These are phyloP conservation scores for Calocybe indica DNA, from an alignment of 768 basidiomycete species.

Conservation along the genomic window DNA sequence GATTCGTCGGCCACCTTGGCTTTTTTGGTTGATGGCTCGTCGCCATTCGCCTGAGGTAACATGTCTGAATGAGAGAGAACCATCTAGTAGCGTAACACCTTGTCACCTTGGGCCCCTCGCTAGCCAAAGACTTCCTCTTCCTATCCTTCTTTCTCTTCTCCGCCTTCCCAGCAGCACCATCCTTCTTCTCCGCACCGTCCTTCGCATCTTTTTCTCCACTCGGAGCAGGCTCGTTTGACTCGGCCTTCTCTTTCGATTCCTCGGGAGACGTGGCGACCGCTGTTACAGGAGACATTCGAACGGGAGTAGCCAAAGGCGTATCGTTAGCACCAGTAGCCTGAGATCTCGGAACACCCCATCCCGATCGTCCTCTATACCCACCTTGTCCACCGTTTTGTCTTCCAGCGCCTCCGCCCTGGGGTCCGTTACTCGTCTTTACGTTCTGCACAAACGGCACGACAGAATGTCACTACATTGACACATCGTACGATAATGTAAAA, in stretches of 20 bases:
- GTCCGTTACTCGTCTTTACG: constrained; percentile 17
- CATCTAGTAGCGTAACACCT: constrained; percentile 3
- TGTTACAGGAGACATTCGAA: constrained; percentile 26
- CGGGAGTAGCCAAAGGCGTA: constrained; percentile 65
- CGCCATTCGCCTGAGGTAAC: not conserved
- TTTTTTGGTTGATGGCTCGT: constrained; percentile 7
- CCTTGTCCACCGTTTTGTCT: constrained; percentile 11
- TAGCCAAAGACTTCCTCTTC: constrained; percentile 15
- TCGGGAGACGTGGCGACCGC: constrained; percentile 9
- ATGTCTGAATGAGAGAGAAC: not conserved
- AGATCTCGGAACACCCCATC: constrained; percentile 22
- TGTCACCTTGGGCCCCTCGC: constrained; percentile 14
- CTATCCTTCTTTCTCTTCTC: constrained; percentile 18
- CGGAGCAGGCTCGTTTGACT: constrained; percentile 2
- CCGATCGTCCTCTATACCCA: constrained; percentile 28
- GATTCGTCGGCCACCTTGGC: constrained; percentile 14
- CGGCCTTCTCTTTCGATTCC: constrained; percentile 5
- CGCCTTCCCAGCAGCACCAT: constrained; percentile 12
- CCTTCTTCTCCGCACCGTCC: constrained; percentile 12
- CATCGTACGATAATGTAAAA: not conserved
- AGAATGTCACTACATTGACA: constrained; percentile 2
- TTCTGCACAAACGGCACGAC: constrained; percentile 8
- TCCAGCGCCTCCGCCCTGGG: constrained; percentile 15
- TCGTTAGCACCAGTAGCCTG: constrained; percentile 60
- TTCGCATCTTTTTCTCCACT: not conserved